These are phyloP conservation scores for Lachancea fermentati DNA, from an alignment of 805 yeast species.

Conservation along the genomic window DNA sequence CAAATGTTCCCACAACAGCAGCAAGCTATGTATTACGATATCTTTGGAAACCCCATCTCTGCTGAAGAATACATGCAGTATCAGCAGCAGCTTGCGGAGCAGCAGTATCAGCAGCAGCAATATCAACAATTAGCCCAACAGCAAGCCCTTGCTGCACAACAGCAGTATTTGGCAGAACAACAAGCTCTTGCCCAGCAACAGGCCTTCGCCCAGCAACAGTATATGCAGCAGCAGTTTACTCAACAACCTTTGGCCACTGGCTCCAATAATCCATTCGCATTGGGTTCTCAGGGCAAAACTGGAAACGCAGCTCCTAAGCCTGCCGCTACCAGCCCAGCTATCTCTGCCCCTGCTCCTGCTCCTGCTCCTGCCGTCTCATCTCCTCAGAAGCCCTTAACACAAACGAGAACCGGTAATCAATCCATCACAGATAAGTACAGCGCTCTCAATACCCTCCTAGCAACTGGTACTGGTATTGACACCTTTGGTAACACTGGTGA, in stretches of 20 bases:
- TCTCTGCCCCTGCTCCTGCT: slow-evolving; percentile 14
- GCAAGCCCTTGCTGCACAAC: slow-evolving; percentile 19
- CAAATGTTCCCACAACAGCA: slow-evolving; percentile 19
- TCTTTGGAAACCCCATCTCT: slow-evolving; percentile 33
- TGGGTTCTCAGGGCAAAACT: slow-evolving; percentile 27
- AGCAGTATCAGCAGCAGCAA: slow-evolving; percentile 20
- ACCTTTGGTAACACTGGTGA: slow-evolving; percentile 53
- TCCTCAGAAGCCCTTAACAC: slow-evolving; percentile 37
- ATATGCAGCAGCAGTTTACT: slow-evolving; percentile 37
- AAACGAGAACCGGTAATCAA: slow-evolving; percentile 48
- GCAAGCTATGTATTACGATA: slow-evolving; percentile 30
- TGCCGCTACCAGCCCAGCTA: slow-evolving; percentile 27
- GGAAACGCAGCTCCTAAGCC: slow-evolving; percentile 23
- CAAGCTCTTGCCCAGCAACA: slow-evolving; percentile 30
- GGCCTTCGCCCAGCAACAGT: slow-evolving; percentile 31
- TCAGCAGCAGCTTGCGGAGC: slow-evolving; percentile 17
- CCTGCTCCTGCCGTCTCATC: slow-evolving; percentile 12
- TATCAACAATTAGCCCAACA: slow-evolving; percentile 26
- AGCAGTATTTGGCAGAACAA: slow-evolving; percentile 24
- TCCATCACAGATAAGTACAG: slow-evolving; percentile 53
- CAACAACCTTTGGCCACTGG: slow-evolving; percentile 60
- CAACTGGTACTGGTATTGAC: slow-evolving; percentile 87
- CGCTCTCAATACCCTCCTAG: slow-evolving; percentile 71
- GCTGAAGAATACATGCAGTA: slow-evolving; percentile 34
- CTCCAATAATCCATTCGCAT: slow-evolving; percentile 74